A percentile compares a stretch with the other conserved stretches of the same genome.
These are phyloP conservation scores for Cryptococcus amylolentus DNA, from an alignment of 1,284 basidiomycete genomes.

Conservation along the genomic window DNA sequence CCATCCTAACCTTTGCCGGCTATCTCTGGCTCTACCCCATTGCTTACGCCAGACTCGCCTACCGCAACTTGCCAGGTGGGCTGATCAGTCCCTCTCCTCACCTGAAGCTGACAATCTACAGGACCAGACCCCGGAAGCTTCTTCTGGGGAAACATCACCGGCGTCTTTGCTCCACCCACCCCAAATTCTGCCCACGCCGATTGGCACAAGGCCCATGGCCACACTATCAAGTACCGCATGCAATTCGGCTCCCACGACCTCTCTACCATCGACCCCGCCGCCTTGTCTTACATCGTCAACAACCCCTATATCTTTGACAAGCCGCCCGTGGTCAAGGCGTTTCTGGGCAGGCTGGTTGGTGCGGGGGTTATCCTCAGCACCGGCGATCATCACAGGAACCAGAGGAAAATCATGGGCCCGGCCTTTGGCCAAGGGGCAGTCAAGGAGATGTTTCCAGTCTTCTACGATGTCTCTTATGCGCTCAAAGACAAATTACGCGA, in stretches of 20 bases:
- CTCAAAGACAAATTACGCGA: constrained; percentile 47
- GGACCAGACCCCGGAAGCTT: constrained; percentile 17
- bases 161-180: constrained; percentile 12
- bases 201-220: constrained; percentile 25
- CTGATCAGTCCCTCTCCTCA: background rate
- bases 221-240: constrained; percentile 19
- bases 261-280: constrained; percentile 60
- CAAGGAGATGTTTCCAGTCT: constrained; percentile 53
- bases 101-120: too few species aligned
- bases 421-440: constrained; percentile 42
- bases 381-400: constrained; percentile 55
- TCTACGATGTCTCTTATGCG: constrained; percentile 60
- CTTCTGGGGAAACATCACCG: constrained; percentile 19
- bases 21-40: constrained; percentile 21
- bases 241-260: constrained; percentile 47
- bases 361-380: constrained; percentile 39
- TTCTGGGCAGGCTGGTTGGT: constrained; percentile 51
- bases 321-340: constrained; percentile 60
- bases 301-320: constrained; percentile 64
- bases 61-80: constrained; percentile 26
- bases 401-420: constrained; percentile 52
- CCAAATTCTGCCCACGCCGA: constrained; percentile 14
- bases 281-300: constrained; percentile 60
- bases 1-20: constrained; percentile 1
- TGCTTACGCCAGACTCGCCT: constrained; percentile 20